phyloP scores from a whole-genome alignment of 169 alveolate species.

The Cryptosporidium andersoni region DNA sequence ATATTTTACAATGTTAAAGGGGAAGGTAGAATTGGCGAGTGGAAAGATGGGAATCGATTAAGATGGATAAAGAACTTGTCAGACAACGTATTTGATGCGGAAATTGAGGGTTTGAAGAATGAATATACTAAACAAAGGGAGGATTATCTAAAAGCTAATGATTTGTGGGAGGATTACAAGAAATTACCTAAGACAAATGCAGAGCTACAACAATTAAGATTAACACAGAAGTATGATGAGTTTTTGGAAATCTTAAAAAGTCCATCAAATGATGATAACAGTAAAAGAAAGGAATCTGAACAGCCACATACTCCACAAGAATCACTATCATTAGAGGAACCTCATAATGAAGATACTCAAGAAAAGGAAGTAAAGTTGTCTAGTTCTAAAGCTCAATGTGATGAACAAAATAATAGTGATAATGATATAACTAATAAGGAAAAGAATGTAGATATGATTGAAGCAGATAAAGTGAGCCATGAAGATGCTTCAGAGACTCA shows the following conservation, averaged over 20 bases:
- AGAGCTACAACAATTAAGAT: slow-evolving; percentile 51
- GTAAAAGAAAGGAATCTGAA: not conserved
- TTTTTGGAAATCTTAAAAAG: not conserved
- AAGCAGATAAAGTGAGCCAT: not conserved
- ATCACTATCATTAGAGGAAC: not conserved
- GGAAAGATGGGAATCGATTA: slow-evolving; percentile 74
- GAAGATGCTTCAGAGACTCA: not conserved
- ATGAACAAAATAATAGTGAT: not conserved
- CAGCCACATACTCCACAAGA: not conserved
- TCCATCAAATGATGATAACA: not conserved
- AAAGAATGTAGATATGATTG: not conserved
- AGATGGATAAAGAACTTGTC: slow-evolving; percentile 69
- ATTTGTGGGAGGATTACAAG: slow-evolving; percentile 29
- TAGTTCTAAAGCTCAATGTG: not conserved
- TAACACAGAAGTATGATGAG: slow-evolving; percentile 41
- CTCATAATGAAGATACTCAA: not conserved
- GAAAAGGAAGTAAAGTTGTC: not conserved
- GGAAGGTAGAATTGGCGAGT: slow-evolving; percentile 74
- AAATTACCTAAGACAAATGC: slow-evolving; percentile 44
- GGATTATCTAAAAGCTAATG: slow-evolving; percentile 57
- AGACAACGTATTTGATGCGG: slow-evolving; percentile 44
- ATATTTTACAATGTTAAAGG: slow-evolving; percentile 54
- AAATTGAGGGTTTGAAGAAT: slow-evolving; percentile 55
- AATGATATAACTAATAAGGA: not conserved
- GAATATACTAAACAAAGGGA: slow-evolving; percentile 64